Evolutionary conservation across 2,329 filamentous ascomycete genomes (phyloP).

Genomic region (Neofusicoccum ribis): DNA sequence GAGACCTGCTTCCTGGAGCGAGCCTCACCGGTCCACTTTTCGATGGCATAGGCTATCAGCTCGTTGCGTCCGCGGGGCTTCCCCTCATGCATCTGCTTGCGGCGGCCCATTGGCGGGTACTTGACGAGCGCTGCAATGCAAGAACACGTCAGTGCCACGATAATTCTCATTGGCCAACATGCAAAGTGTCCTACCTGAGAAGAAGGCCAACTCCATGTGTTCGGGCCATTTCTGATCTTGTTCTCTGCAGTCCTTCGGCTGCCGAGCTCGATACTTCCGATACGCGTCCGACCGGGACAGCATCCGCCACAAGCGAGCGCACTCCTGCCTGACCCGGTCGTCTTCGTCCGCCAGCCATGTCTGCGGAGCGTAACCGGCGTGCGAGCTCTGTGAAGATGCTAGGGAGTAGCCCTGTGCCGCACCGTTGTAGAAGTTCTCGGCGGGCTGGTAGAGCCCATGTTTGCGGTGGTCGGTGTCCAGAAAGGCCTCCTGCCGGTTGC

Average conservation of each 20-base stretch:
- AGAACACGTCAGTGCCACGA: constrained; percentile 1
- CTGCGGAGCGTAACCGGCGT: not conserved
- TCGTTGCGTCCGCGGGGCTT: constrained; percentile 62
- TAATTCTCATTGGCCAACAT: constrained; percentile 3
- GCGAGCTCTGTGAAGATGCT: not conserved
- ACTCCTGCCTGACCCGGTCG: constrained; percentile 19
- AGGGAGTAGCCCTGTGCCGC: constrained; percentile 5
- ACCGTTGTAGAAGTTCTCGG: constrained; percentile 15
- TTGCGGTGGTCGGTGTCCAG: constrained; percentile 32
- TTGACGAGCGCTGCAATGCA: constrained; percentile 47
- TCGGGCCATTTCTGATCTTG: constrained; percentile 49
- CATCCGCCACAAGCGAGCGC: constrained; percentile 33
- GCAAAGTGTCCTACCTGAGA: constrained; percentile 41
- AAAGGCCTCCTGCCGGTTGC: constrained; percentile 41
- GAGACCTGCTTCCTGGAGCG: constrained; percentile 62
- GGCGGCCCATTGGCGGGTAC: constrained; percentile 60
- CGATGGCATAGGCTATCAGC: constrained; percentile 60
- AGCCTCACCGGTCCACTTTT: constrained; percentile 53
- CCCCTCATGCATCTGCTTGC: constrained; percentile 50
- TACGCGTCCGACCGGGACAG: constrained; percentile 43
- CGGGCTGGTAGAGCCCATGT: constrained; percentile 22
- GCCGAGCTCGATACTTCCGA: constrained; percentile 47
- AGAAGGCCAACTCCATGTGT: constrained; percentile 50
- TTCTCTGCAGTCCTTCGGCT: constrained; percentile 35
- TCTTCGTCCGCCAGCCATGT: constrained; percentile 16